A percentile compares a stretch with the other conserved stretches of the same genome.
Conservation (phyloP, 2,329 filamentous ascomycete species). For the Ilyonectria robusta region DNA sequence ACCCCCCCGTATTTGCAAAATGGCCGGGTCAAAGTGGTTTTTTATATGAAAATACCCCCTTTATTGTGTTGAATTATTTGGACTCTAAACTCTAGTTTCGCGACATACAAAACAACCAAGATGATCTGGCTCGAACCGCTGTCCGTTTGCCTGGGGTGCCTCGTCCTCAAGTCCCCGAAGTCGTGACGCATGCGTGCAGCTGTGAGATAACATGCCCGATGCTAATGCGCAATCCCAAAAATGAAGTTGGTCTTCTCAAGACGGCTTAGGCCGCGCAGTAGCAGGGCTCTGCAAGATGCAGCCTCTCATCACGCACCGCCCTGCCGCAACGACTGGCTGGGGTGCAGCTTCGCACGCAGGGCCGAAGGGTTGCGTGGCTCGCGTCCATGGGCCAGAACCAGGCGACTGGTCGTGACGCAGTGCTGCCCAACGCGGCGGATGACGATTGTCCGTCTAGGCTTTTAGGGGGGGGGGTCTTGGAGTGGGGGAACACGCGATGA, state of each 20-base stretch:
- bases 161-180: not conserved
- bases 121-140: slow-evolving; percentile 28
- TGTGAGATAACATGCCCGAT: not conserved
- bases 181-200: slow-evolving; percentile 20
- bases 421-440: slow-evolving; percentile 45
- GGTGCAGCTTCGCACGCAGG: slow-evolving; percentile 21
- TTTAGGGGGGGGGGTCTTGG: slow-evolving; percentile 18
- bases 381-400: slow-evolving; percentile 20
- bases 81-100: slow-evolving; percentile 36
- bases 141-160: slow-evolving; percentile 18
- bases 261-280: slow-evolving; percentile 9
- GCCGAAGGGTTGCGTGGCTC: slow-evolving; percentile 17
- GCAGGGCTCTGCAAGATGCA: slow-evolving; percentile 14
- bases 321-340: slow-evolving; percentile 26
- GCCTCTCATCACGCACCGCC: slow-evolving; percentile 18
- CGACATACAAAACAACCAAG: slow-evolving; percentile 25
- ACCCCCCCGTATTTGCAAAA: slow-evolving; percentile 5
- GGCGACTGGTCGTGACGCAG: slow-evolving; percentile 31
- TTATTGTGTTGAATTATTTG: slow-evolving; percentile 34
- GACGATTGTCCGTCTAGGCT: slow-evolving; percentile 30
- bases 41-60: slow-evolving; percentile 44
- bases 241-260: slow-evolving; percentile 12
- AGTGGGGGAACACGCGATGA: not conserved
- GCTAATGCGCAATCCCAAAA: not conserved
- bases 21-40: slow-evolving; percentile 37